Evolutionary conservation across 2,329 filamentous ascomycete genomes (phyloP), one percentile per base, ranked within the genome.

Genomic region (Onygenales sp.): DNA sequence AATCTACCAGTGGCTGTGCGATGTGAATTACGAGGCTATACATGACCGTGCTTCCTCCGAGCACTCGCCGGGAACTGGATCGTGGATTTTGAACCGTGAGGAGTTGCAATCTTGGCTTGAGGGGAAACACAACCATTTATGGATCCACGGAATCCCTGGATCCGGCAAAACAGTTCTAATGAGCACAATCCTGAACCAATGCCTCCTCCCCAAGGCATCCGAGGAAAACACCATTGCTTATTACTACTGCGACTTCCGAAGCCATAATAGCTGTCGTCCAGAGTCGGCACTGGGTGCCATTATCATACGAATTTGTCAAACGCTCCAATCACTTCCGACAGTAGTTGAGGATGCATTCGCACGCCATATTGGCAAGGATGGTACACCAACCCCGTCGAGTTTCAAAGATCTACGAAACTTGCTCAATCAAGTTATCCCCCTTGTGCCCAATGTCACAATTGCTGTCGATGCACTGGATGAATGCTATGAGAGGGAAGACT

Each of bases 191-290:
- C 33, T 52, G 33, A 45, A 52, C 42, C 42, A 52, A 17, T 52
- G 50, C n/a, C 42, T 52, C n/a, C 21, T 45, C 13, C 32, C 50
- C 3, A 52, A 46, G 14, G 42, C 33, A 17, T 43, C 50, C 13
- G 35, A 39, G 13, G 33, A 38, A 17, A 17, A 13, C 1, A 10
- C 33, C 13, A 33, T 52, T 32, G 39, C 27, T 36, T 52, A 52
- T 38, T 52, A 52, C 33, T 52, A 52, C 33, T 52, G 50, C 17
- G 50, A 52, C 33, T 52, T 52, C 14, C 41, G 50, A 33, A 52
- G 8, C 21, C 41, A 52, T 38, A 32, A 45, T 4, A 52, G 50
- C 21, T 52, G 50, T 32, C 42, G 50, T 3, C 50, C 50, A 7
- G 50, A 46, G 33, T 45, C 50, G 10, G 50, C 45, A 6, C 7